Percentiles rank a stretch among this genome's conserved stretches.
Evolutionary conservation across 2,329 filamentous ascomycete genomes (phyloP).

Genomic region (Aspergillus sp.): DNA sequence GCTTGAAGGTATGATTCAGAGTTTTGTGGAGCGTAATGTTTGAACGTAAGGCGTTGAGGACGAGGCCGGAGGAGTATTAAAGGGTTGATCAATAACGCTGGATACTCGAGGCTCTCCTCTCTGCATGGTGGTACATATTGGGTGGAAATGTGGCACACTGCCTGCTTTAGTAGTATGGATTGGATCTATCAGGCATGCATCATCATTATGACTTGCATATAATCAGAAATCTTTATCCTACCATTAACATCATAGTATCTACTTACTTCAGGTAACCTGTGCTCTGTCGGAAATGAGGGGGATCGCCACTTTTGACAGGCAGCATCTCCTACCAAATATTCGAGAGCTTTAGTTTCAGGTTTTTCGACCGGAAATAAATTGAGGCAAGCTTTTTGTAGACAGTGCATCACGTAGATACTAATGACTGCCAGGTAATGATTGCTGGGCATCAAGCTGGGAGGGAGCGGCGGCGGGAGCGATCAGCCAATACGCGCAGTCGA

Average conservation of each 20-base stretch:
- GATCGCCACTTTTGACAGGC: neutral
- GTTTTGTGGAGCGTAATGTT: constrained; percentile 65
- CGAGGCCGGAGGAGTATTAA: neutral
- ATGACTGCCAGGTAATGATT: too few relatives aligned
- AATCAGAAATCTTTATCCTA: neutral
- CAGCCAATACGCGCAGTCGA: neutral
- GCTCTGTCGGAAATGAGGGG: neutral
- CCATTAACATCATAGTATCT: neutral
- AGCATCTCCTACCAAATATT: neutral
- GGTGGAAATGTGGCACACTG: neutral
- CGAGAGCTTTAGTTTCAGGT: neutral
- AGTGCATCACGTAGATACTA: neutral
- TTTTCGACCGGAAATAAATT: neutral
- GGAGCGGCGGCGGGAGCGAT: neutral
- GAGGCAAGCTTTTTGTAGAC: neutral
- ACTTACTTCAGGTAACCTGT: neutral
- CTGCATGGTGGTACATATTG: neutral
- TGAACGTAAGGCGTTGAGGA: constrained; percentile 25
- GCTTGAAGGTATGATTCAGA: constrained; percentile 78
- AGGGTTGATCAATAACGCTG: neutral
- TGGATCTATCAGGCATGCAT: neutral
- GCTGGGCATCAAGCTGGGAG: too few relatives aligned
- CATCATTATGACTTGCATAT: neutral
- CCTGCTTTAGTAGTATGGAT: neutral
- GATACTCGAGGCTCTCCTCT: neutral